Percentiles rank a stretch among this genome's conserved stretches.
Conservation (phyloP, 1,284 basidiomycete species). For the Ceratorhiza oryzae-sativae region DNA sequence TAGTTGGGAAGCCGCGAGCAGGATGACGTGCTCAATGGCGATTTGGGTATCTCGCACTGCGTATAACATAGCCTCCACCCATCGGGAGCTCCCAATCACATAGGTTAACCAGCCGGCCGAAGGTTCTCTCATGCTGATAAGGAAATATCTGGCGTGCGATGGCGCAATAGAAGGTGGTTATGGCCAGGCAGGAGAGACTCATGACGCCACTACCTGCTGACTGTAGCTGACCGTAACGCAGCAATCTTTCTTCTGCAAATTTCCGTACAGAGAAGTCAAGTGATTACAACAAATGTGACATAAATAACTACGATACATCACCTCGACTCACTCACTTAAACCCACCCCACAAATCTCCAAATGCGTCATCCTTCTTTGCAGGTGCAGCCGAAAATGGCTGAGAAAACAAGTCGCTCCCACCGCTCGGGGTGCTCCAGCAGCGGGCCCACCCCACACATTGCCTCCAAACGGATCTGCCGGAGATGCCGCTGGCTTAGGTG, state of each 20-base stretch:
- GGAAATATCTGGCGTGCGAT: slow-evolving; percentile 5
- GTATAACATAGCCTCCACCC: neutral
- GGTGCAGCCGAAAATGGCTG: slow-evolving; percentile 41
- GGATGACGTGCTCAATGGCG: slow-evolving; percentile 22
- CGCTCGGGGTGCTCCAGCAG: slow-evolving; percentile 1
- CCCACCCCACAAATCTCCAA: slow-evolving; percentile 81
- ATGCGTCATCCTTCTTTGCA: slow-evolving; percentile 76
- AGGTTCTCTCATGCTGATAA: slow-evolving; percentile 6
- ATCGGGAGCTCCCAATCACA: neutral
- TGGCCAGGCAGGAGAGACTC: neutral
- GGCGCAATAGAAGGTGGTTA: slow-evolving; percentile 5
- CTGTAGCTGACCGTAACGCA: too few species aligned
- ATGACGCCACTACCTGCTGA: neutral
- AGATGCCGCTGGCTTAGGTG: slow-evolving; percentile 6
- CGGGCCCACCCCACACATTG: slow-evolving; percentile 35
- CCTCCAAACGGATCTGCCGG: slow-evolving; percentile 28
- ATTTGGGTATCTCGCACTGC: neutral
- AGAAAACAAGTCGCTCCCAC: slow-evolving; percentile 22
- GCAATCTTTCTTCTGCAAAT: neutral
- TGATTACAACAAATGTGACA: slow-evolving; percentile 12
- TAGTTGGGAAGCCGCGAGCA: neutral
- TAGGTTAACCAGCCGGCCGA: neutral
- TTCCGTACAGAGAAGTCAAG: neutral
- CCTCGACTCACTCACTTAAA: slow-evolving; percentile 62
- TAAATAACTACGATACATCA: slow-evolving; percentile 15